Evolutionary conservation across 2,329 filamentous ascomycete species (phyloP).

Genomic region (Exophiala sp.): DNA sequence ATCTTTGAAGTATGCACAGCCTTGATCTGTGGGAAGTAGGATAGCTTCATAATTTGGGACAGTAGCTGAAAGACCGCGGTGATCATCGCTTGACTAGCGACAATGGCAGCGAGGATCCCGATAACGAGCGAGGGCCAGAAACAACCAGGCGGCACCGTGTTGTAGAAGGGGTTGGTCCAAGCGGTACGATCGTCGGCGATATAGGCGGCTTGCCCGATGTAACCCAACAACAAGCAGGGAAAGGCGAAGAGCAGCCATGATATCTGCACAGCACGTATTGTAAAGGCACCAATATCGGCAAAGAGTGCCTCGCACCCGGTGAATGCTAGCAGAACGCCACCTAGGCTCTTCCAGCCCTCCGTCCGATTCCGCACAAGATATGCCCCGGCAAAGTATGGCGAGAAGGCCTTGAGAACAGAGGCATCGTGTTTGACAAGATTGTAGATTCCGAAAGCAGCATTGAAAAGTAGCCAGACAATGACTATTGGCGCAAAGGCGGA

Average conservation of each 20-base stretch:
- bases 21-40: conserved; percentile 71
- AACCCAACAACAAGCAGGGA: conserved; percentile 57
- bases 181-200: conserved; percentile 56
- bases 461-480: conserved; percentile 51
- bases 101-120: conserved; percentile 64
- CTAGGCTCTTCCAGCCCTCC: conserved; percentile 49
- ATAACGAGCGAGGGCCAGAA: conserved; percentile 64
- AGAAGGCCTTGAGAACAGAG: conserved; percentile 49
- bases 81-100: conserved; percentile 73
- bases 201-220: conserved; percentile 68
- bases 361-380: conserved; percentile 48
- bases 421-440: conserved; percentile 45
- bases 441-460: conserved; percentile 50
- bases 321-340: conserved; percentile 65
- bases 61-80: conserved; percentile 64
- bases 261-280: conserved; percentile 61
- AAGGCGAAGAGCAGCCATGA: conserved; percentile 65
- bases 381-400: conserved; percentile 44
- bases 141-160: conserved; percentile 60
- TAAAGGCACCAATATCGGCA: conserved; percentile 71
- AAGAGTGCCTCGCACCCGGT: conserved; percentile 76
- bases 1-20: conserved; percentile 63
- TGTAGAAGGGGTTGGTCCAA: conserved; percentile 68
- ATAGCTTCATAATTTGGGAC: conserved; percentile 64
- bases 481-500: conserved; percentile 50